phyloP scores from a whole-genome alignment of 139 green algal genomes.

The Diplosphaera chodatii region DNA sequence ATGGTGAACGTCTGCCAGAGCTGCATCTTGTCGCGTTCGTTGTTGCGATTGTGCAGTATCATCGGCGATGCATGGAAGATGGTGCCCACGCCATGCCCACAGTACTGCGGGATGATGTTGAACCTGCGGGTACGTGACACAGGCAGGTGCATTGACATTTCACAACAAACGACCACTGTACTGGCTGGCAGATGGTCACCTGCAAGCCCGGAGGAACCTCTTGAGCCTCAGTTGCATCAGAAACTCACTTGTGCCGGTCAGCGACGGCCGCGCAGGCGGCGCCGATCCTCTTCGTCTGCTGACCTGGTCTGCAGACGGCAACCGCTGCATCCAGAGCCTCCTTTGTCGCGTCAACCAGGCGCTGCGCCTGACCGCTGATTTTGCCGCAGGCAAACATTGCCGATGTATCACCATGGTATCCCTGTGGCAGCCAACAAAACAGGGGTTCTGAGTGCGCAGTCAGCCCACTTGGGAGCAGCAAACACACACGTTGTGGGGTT shows the following conservation, averaged over 20 bases:
- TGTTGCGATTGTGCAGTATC: constrained; percentile 81
- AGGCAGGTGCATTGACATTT: no score
- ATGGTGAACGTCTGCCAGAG: constrained; percentile 94
- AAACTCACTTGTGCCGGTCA: constrained; percentile 47
- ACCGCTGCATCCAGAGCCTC: constrained; percentile 72
- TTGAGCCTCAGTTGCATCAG: no score
- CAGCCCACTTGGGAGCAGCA: background rate
- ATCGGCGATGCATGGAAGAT: constrained; percentile 84
- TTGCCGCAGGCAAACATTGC: constrained; percentile 66
- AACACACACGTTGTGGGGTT: no score
- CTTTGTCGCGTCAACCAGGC: constrained; percentile 73
- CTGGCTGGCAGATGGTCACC: no score
- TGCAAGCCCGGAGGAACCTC: no score
- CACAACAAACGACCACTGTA: no score
- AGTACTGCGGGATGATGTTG: constrained; percentile 71
- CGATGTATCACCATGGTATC: constrained; percentile 95
- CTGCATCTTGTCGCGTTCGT: constrained; percentile 56
- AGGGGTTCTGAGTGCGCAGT: no score
- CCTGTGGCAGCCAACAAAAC: constrained; percentile 28
- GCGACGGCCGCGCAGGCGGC: constrained; percentile 59
- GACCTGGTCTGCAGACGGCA: constrained; percentile 55
- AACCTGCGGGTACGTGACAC: constrained; percentile 23
- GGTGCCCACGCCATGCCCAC: constrained; percentile 91
- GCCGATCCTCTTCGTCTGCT: constrained; percentile 73
- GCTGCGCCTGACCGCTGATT: constrained; percentile 47